Evolutionary conservation across 2,329 filamentous ascomycete species (phyloP), one percentile per base, ranked within the genome.

Genomic region (Colletotrichum costaricense): DNA sequence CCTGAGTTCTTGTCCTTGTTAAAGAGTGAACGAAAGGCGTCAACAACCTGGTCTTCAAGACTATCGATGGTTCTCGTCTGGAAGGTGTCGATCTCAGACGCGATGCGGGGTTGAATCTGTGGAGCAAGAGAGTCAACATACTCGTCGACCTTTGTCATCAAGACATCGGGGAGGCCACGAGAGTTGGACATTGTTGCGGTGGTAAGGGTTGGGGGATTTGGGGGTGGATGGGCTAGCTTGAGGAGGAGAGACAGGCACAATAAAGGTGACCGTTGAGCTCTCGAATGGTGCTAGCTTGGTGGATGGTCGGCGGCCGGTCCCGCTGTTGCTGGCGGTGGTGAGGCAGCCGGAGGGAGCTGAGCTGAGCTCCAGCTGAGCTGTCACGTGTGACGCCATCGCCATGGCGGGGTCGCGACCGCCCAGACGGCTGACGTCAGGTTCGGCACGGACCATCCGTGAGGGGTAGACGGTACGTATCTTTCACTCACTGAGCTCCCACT

Each of bases 121-220:
- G 84, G 84, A 2, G 82, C 83, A 4, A 86, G 83, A 0, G 84
- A 86, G 80, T 86, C 84, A 77, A 86, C 84, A 63, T 86, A 86
- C 19, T 84, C 81, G 79, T 86, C 84, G 2, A 86, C 82, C 72
- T 86, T 83, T 59, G 81, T 80, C 80, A 85, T 82, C 71, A 86
- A 71, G 35, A 84, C 83, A 59, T 86, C 84, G 58, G 84, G 82
- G 24, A 86, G 75, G n/a, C 79, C 80, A 74, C 78, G 79, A 22
- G 55, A 69, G 52, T 62, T 68, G 75, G 82, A 82, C 82, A 84
- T 84, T 28, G 55, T 69, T 38, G 66, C 55, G 14, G 30, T 57
- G 12, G 35, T 26, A 24, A n/a, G 55, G 9, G 49, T 6, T 3
- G 16, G 14, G 38, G 38, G 24, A 57, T 42, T 22, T 14, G 49